Percentiles rank a stretch among this genome's conserved stretches.
Evolutionary conservation across 179 eudicot species (phyloP).

Genomic region (Heliamphora pulchella): DNA sequence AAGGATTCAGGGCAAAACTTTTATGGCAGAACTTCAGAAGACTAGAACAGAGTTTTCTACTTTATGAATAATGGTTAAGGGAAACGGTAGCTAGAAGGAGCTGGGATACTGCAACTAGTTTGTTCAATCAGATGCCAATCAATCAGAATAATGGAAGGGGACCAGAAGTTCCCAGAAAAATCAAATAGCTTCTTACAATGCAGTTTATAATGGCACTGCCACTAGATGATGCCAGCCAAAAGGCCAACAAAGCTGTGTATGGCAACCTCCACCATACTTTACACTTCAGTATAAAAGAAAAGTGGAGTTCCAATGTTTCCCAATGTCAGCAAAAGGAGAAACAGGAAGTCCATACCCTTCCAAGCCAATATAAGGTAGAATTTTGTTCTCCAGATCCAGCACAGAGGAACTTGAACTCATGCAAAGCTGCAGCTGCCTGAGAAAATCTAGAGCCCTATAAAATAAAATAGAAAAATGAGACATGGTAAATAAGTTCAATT

Average conservation of each 20-base stretch:
- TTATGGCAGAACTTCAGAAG: neutral
- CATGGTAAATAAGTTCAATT: slow-evolving; percentile 3
- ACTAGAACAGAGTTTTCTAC: neutral
- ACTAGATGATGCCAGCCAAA: neutral
- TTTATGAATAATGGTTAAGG: neutral
- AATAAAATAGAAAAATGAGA: slow-evolving; percentile 10
- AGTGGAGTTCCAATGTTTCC: neutral
- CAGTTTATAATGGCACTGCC: neutral
- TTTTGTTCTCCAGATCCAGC: slow-evolving; percentile 41
- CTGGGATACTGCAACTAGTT: neutral
- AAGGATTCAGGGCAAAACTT: neutral
- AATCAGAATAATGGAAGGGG: neutral
- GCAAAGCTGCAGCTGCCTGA: slow-evolving; percentile 90
- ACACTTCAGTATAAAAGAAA: slow-evolving; percentile 4
- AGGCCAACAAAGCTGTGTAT: neutral
- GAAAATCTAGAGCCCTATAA: slow-evolving; percentile 80
- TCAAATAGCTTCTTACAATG: neutral
- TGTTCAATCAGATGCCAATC: neutral
- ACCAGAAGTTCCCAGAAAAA: neutral
- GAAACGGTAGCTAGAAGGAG: neutral
- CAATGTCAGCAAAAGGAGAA: neutral
- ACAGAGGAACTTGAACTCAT: slow-evolving; percentile 69
- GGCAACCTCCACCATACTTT: neutral
- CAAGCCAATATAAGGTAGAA: slow-evolving; percentile 68
- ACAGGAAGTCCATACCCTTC: slow-evolving; percentile 52